Evolutionary conservation across 345 rosid species (phyloP).

Genomic region (Turnera subulata): DNA sequence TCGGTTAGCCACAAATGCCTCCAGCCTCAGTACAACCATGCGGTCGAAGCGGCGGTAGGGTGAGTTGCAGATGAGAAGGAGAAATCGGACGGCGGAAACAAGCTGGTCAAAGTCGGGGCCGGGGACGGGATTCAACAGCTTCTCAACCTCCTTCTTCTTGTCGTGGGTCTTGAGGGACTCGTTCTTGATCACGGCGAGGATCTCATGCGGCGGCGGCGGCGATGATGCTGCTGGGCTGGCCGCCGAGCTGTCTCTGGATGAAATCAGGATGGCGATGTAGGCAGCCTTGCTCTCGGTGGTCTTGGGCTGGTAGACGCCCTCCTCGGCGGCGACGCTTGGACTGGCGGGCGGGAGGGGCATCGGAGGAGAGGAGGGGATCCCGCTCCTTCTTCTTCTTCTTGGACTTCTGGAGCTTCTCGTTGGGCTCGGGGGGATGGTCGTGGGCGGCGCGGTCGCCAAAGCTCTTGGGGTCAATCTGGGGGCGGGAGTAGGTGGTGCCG

Average conservation of each 20-base stretch:
- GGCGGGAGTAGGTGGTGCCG: conserved; percentile 81
- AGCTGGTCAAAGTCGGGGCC: conserved; percentile 71
- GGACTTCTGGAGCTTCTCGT: conserved; percentile 83
- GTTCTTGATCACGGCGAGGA: conserved; percentile 82
- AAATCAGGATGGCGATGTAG: conserved; percentile 84
- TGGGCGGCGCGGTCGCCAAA: conserved; percentile 79
- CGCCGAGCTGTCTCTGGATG: conserved; percentile 86
- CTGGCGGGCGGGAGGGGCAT: conserved; percentile 49
- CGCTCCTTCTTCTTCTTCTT: conserved; percentile 85
- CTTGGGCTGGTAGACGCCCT: too few species aligned
- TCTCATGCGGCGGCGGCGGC: conserved; percentile 91
- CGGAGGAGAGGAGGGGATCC: conserved; percentile 45
- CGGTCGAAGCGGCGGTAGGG: conserved; percentile 32
- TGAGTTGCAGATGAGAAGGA: conserved; percentile 64
- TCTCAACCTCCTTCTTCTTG: too few species aligned
- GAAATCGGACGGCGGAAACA: conserved; percentile 69
- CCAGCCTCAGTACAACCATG: too few species aligned
- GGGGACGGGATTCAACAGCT: too few species aligned
- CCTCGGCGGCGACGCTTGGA: conserved; percentile 81
- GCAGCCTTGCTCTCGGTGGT: too few species aligned
- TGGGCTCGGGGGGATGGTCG: conserved; percentile 76
- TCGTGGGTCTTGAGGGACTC: too few species aligned
- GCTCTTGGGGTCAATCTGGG: conserved; percentile 76
- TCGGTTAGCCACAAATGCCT: too few species aligned
- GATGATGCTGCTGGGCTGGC: conserved; percentile 71